phyloP scores from a whole-genome alignment of 306 rosid genomes.

The Hippophae gyantsensis region DNA sequence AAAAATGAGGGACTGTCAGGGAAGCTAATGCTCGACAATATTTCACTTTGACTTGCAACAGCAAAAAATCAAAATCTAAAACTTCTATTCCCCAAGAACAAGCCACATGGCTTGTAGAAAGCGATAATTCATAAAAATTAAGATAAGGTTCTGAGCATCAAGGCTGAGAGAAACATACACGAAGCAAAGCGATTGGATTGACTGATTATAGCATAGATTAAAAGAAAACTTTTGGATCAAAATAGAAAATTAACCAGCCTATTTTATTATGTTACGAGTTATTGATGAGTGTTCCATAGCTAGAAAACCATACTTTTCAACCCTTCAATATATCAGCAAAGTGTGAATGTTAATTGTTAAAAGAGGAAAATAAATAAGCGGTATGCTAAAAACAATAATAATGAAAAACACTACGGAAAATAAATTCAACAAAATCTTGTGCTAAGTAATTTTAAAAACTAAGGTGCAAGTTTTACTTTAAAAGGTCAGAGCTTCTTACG shows the following conservation, averaged over 20 bases:
- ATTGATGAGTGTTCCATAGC: not conserved
- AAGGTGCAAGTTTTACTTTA: too few relatives aligned
- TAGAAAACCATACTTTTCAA: not conserved
- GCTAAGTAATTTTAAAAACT: not conserved
- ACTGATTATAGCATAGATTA: too few relatives aligned
- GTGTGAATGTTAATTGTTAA: not conserved
- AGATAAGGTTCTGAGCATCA: too few relatives aligned
- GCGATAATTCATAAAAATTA: too few relatives aligned
- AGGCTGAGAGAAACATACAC: too few relatives aligned
- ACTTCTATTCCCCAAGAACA: too few relatives aligned
- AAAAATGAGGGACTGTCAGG: too few relatives aligned
- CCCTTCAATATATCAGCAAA: not conserved
- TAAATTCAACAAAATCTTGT: not conserved
- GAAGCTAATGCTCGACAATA: too few relatives aligned
- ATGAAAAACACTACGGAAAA: not conserved
- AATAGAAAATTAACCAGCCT: not conserved
- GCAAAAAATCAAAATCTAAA: too few relatives aligned
- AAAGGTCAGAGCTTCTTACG: constrained; percentile 34
- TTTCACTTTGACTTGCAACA: too few relatives aligned
- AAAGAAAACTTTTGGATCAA: not conserved
- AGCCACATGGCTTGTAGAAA: too few relatives aligned
- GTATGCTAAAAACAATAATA: not conserved
- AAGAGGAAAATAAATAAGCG: not conserved
- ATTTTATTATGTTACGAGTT: not conserved
- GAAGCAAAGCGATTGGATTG: too few relatives aligned